These are phyloP conservation scores for Pichia gijzeniarum DNA, from an alignment of 805 yeast species.

Conservation along the genomic window DNA sequence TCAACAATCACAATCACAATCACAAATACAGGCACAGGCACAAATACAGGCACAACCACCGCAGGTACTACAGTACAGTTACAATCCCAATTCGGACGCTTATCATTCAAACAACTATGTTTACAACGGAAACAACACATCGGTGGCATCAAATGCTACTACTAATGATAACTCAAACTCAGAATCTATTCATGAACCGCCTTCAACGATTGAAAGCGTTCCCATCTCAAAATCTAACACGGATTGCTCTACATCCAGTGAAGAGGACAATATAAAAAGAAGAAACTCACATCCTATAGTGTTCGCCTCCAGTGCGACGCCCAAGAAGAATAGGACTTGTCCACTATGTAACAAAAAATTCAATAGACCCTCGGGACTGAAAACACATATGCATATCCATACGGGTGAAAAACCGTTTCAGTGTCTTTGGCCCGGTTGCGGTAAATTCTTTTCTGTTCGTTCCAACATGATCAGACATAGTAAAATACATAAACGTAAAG, in stretches of 20 bases:
- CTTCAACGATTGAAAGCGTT: no score
- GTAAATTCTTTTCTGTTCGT: constrained; percentile 64
- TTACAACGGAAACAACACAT: neutral
- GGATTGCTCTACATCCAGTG: neutral
- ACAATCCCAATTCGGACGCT: neutral
- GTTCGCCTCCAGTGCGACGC: neutral
- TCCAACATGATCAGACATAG: constrained; percentile 79
- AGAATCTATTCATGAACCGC: no score
- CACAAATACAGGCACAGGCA: neutral
- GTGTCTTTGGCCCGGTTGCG: constrained; percentile 60
- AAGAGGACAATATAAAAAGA: neutral
- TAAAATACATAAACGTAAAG: constrained; percentile 47
- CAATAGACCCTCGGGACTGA: constrained; percentile 75
- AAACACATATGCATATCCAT: constrained; percentile 74
- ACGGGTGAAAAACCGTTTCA: constrained; percentile 73
- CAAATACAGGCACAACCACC: neutral
- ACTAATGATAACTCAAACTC: neutral
- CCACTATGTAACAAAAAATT: constrained; percentile 41
- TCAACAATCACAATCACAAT: neutral
- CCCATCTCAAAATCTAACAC: no score
- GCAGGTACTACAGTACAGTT: neutral
- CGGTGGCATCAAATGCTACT: neutral
- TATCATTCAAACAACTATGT: neutral
- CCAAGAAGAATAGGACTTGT: constrained; percentile 7
- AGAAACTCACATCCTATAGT: constrained; percentile 6